Evolutionary conservation across 345 rosid species (phyloP).

Genomic region (Eucalyptus marginata): DNA sequence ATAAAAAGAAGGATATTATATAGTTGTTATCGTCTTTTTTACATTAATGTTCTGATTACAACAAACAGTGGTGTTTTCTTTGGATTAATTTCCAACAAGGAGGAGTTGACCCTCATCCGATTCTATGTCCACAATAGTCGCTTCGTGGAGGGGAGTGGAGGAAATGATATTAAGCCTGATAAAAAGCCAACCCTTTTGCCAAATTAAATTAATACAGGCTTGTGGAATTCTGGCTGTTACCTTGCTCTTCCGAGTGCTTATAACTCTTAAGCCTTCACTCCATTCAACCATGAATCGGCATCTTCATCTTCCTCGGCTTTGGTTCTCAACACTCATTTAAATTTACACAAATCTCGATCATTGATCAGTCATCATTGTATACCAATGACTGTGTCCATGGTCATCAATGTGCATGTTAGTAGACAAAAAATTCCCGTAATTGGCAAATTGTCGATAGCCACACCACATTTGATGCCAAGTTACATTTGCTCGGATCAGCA

Average conservation of each 20-base stretch:
- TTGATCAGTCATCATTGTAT: not conserved
- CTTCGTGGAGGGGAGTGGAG: not conserved
- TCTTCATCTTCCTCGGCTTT: not conserved
- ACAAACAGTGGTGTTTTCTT: too few species aligned
- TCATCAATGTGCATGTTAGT: not conserved
- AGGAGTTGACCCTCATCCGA: conserved; percentile 4
- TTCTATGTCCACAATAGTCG: not conserved
- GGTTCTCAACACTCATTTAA: not conserved
- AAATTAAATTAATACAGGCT: too few species aligned
- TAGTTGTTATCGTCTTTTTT: too few species aligned
- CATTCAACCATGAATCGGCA: not conserved
- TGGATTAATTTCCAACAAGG: too few species aligned
- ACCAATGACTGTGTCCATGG: not conserved
- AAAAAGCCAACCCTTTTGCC: too few species aligned
- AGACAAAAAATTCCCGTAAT: not conserved
- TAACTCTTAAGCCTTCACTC: not conserved
- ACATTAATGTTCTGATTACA: too few species aligned
- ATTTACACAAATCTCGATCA: not conserved
- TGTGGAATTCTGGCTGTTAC: not conserved
- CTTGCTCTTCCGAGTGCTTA: not conserved
- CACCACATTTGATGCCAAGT: too few species aligned
- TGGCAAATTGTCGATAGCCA: not conserved
- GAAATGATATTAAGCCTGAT: not conserved
- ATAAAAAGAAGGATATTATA: too few species aligned
- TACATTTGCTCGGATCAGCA: too few species aligned